Evolutionary conservation across 2,329 filamentous ascomycete genomes (phyloP).

Genomic region (Pseudogymnoascus verrucosus): DNA sequence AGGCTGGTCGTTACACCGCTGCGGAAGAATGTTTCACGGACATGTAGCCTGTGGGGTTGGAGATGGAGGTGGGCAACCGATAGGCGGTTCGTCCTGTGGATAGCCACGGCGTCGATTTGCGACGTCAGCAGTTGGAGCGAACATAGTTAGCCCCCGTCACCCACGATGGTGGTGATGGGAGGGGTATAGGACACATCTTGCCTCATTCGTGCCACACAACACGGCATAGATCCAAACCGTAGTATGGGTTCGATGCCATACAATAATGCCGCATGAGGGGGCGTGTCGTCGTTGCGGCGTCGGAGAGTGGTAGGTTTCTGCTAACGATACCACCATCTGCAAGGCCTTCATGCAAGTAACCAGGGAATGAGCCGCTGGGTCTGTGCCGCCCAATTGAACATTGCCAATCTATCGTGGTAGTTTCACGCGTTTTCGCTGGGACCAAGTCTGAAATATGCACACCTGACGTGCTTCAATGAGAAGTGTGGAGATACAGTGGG

Average conservation of each 20-base stretch:
- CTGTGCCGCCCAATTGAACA: neutral
- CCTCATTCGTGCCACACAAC: neutral
- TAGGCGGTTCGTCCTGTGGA: neutral
- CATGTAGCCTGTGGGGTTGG: neutral
- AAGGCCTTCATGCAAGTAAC: neutral
- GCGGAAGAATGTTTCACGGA: neutral
- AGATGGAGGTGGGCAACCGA: neutral
- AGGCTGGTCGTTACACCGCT: neutral
- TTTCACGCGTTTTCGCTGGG: neutral
- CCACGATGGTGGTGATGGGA: neutral
- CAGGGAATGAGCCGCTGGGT: neutral
- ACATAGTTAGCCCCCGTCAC: neutral
- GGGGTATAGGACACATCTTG: neutral
- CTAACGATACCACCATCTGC: neutral
- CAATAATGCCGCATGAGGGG: neutral
- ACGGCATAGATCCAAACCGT: neutral
- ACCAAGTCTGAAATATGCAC: neutral
- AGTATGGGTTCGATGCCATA: neutral
- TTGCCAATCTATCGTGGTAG: neutral
- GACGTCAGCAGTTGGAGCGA: neutral
- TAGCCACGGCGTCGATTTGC: neutral
- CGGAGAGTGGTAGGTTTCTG: neutral
- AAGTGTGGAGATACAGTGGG: slow-evolving; percentile 1
- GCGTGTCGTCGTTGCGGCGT: neutral
- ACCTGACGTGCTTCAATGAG: neutral